Evolutionary conservation across 768 basidiomycete genomes (phyloP), one percentile per base, ranked within the genome.

Genomic region (Clitopilus hobsonii): DNA sequence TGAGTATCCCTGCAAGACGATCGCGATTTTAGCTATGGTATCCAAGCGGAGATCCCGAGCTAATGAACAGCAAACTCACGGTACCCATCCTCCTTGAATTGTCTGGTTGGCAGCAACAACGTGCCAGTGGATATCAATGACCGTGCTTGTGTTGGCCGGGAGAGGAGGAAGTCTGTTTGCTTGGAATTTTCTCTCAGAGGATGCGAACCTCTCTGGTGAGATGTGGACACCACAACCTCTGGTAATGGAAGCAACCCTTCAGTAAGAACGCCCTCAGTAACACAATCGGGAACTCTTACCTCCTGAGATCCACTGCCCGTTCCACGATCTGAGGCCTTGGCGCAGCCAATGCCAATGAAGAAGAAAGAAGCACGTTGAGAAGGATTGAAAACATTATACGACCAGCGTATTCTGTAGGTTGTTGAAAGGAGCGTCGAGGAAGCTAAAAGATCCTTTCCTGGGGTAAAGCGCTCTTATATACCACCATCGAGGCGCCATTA

Each of bases 91-190:
- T 5, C 75, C 75, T 38, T 65, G 65, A 6, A 58, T 26, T 5
- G 76, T 74, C 51, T 66, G 56, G 58, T 76, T 74, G 56, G 71
- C 63, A 60, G 63, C 69, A 59, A 81, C 70, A 55, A 80, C 71
- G 55, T 80, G 74, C 64, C 74, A 76, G 62, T 75, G 74, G 22
- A 79, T 67, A 28, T 72, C 64, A n/a, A 79, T 57, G 24, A 60
- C 64, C 0, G 66, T 61, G 6, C 65, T 71, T 2, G 65, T 60
- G 49, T 70, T 68, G 25, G 68, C 61, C 5, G 59, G 45, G 23
- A 62, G 57, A 11, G 67, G 58, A 10, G 67, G 65, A 32, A 73
- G 58, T 20, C 69, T 65, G 56, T 71, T 64, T 16, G 65, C 61
- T 30, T 62, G 59, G 65, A 79, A 78, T 56, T 70, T 69, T 28